phyloP scores from a whole-genome alignment of 345 rosid genomes.

The Zanthoxylum bungeanum region DNA sequence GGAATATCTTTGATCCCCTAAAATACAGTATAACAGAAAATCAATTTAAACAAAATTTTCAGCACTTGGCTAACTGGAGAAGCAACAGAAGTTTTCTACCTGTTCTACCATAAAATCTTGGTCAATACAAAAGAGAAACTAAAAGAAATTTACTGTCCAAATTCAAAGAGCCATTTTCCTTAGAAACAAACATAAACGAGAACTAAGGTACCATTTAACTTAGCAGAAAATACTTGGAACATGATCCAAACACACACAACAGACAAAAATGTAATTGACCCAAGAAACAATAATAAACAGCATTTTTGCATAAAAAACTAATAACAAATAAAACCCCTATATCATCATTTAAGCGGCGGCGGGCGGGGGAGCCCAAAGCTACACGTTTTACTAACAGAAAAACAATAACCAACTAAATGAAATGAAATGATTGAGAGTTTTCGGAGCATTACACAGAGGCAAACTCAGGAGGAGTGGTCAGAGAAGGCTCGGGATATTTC shows the following conservation, averaged over 20 bases:
- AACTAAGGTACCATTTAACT: not conserved
- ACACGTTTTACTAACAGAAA: not conserved
- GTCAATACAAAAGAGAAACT: not conserved
- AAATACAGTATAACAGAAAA: not conserved
- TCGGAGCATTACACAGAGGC: constrained; percentile 53
- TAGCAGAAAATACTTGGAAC: not conserved
- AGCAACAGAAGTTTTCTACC: not conserved
- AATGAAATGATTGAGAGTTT: not conserved
- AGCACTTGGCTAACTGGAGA: not conserved
- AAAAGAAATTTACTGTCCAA: not conserved
- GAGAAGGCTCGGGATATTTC: constrained; percentile 74
- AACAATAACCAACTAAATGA: not conserved
- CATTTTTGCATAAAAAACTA: not conserved
- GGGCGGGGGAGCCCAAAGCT: not conserved
- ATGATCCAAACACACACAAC: not conserved
- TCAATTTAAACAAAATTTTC: not conserved
- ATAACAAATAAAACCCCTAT: not conserved
- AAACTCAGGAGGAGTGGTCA: constrained; percentile 56
- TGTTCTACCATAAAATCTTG: not conserved
- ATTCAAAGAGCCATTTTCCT: not conserved
- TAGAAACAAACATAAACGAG: not conserved
- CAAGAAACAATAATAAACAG: not conserved
- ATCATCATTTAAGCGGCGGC: not conserved
- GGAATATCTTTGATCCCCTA: constrained; percentile 75
- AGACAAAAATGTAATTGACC: not conserved